Evolutionary conservation across 768 basidiomycete genomes (phyloP), one percentile per base, ranked within the genome.

Genomic region (Rhodotorula babjevae): DNA sequence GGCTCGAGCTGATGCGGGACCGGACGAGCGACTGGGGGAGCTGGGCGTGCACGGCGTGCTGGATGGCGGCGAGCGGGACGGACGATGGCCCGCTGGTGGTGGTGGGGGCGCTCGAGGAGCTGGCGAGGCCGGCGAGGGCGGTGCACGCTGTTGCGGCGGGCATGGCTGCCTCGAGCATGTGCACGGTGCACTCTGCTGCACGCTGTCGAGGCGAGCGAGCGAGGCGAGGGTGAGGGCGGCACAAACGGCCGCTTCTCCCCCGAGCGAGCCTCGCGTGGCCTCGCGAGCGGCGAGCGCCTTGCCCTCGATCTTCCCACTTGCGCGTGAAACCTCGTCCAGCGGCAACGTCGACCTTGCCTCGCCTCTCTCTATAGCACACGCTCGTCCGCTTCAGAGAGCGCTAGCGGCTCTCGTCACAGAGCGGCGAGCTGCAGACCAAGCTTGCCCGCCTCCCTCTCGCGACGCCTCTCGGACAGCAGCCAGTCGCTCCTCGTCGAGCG

Each of bases 1-100:
- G 66, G 1, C 59, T 29, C 15, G 64, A 49, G 15, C 67, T 63
- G 57, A 75, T 68, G 23, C 65, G 64, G 21, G 74, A 66, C 12
- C 63, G 67, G 19, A 71, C 71, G 60, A 75, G 65, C 19, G 74
- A 75, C 29, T 66, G 68, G 11, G 68, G 53, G 40, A 74, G 69
- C 27, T 50, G 29, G 5, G 55, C 3, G 16, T 33, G n/a, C 29
- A 33, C 40, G n/a, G 55, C 53, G 46, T 19, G 9, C 18, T 58
- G 57, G 33, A 40, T 29, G 40, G 29, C 40, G 56, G 19, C 6
- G 31, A 36, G 18, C 31, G 56, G 19, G 31, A 33, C 33, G 25
- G 56, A 31, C 16, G 56, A 21, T 31, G 15, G 18, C 7, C 19
- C 31, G 33, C 15, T 0, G 12, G 53, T 1, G 14, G 53, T 27